phyloP scores from a whole-genome alignment of 108 stramenopile species.

The Aurantiochytrium sp. region DNA sequence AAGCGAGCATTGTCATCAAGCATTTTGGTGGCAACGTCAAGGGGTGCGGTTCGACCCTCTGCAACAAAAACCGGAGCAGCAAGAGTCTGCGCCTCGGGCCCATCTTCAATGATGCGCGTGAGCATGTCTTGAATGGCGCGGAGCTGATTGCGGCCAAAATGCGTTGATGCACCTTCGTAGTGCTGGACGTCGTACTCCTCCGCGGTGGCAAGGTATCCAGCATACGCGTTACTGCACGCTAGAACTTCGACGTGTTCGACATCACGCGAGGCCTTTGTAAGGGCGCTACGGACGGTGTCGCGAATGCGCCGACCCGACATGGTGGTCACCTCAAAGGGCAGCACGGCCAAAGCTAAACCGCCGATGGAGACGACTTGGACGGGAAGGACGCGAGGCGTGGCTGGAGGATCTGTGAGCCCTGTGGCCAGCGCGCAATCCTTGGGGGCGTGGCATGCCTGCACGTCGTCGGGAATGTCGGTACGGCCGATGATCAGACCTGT shows the following conservation, averaged over 20 bases:
- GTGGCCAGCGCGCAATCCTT: neutral
- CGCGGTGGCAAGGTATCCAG: neutral
- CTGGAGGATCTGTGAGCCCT: neutral
- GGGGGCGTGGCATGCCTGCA: neutral
- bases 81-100: neutral
- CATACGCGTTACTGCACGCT: neutral
- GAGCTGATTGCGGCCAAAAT: neutral
- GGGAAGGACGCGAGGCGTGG: neutral
- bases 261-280: neutral
- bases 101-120: neutral
- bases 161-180: neutral
- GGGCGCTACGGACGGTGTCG: neutral
- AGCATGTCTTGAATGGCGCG: constrained; percentile 5
- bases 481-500: neutral
- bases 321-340: constrained; percentile 7
- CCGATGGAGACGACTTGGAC: neutral
- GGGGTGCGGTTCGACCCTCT: neutral
- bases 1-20: neutral
- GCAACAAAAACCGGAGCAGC: neutral
- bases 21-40: neutral
- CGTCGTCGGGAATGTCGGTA: neutral
- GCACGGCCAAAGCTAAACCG: neutral
- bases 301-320: neutral
- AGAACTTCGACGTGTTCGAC: neutral
- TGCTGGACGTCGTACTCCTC: neutral